Evolutionary conservation across 1,284 basidiomycete species (phyloP).

Genomic region (Phenoliferia sp.): DNA sequence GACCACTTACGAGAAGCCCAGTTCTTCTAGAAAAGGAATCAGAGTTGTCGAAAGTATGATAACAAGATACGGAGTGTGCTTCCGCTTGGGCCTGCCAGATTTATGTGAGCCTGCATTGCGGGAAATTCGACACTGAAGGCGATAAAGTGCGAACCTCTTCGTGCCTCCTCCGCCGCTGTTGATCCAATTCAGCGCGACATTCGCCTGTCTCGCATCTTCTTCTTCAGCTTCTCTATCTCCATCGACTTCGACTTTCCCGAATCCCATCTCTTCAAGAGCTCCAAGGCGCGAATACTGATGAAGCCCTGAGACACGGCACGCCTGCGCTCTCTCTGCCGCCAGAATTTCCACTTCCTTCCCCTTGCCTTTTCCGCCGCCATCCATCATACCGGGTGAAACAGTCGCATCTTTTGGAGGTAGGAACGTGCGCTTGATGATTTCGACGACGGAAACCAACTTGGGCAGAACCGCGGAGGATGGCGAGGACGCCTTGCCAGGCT

Average conservation of each 20-base stretch:
- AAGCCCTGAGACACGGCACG: not conserved
- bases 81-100: slow-evolving; percentile 10
- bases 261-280: slow-evolving; percentile 5
- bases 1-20: not conserved
- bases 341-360: not conserved
- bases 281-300: slow-evolving; percentile 22
- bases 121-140: not conserved
- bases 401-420: not conserved
- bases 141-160: slow-evolving; percentile 6
- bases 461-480: slow-evolving; percentile 6
- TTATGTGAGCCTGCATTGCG: no score
- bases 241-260: not conserved
- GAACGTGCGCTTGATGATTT: slow-evolving; percentile 21
- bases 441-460: slow-evolving; percentile 21
- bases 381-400: not conserved
- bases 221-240: not conserved
- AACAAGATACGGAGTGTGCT: slow-evolving; percentile 23
- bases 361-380: not conserved
- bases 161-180: slow-evolving; percentile 2
- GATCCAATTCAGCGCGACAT: slow-evolving; percentile 21
- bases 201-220: not conserved
- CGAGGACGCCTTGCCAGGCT: not conserved
- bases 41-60: slow-evolving; percentile 9
- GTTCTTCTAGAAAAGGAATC: not conserved
- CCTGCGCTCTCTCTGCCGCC: not conserved